Conservation (phyloP, 2,329 filamentous ascomycete species). For the Colletotrichum sp. region DNA sequence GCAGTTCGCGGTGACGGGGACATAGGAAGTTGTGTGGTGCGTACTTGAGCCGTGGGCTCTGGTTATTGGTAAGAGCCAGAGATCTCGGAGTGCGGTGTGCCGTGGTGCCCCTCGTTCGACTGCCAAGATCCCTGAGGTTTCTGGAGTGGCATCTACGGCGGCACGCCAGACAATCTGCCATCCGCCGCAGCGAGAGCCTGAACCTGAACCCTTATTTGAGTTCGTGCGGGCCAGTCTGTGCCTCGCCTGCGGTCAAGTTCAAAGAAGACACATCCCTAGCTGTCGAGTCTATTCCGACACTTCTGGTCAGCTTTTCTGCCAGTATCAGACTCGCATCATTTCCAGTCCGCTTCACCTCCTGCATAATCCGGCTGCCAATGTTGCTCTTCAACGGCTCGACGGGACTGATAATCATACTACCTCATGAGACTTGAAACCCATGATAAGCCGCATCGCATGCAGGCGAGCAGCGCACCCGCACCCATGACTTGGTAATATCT, state of each 20-base stretch:
- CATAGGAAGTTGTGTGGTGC: not conserved
- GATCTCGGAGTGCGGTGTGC: not conserved
- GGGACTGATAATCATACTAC: not conserved
- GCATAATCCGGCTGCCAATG: not conserved
- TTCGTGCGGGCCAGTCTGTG: not conserved
- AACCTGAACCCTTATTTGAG: not conserved
- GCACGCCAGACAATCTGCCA: not conserved
- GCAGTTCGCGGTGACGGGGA: not conserved
- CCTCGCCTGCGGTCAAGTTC: not conserved
- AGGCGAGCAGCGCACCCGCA: not conserved
- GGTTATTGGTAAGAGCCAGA: not conserved
- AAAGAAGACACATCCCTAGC: not conserved
- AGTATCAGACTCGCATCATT: not conserved
- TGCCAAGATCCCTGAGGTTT: not conserved
- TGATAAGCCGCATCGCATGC: not conserved
- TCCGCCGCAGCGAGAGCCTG: not conserved
- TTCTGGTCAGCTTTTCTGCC: not conserved
- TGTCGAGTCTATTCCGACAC: not conserved
- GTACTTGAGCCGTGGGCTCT: not conserved
- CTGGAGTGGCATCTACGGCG: not conserved
- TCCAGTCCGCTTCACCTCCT: not conserved
- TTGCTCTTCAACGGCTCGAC: not conserved
- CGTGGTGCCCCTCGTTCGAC: not conserved
- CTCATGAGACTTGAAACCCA: not conserved
- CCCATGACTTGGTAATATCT: not conserved